Evolutionary conservation across 2,329 filamentous ascomycete species (phyloP).

Genomic region (Fusarium proliferatum): DNA sequence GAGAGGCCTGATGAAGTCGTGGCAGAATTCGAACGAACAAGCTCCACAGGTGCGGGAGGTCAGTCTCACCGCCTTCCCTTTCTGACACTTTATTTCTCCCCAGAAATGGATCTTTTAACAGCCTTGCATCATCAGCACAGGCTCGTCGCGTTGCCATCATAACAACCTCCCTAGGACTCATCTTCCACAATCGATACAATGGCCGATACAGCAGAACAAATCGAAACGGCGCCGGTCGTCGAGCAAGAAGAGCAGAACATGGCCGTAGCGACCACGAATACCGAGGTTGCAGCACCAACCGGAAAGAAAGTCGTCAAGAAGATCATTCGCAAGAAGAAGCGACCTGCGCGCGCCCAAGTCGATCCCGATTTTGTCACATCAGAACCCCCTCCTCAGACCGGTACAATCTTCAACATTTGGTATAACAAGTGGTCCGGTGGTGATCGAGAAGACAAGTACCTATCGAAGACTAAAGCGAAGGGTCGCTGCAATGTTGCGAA

Average conservation of each 20-base stretch:
- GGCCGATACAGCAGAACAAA: constrained; percentile 48
- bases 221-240: constrained; percentile 40
- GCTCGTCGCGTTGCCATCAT: constrained; percentile 40
- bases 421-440: constrained; percentile 99
- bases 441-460: constrained; percentile 91
- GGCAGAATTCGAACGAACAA: constrained; percentile 39
- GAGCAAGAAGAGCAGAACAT: constrained; percentile 46
- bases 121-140: constrained; percentile 43
- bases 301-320: constrained; percentile 79
- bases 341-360: constrained; percentile 90
- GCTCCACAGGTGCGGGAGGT: constrained; percentile 34
- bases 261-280: constrained; percentile 53
- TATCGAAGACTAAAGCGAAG: constrained; percentile 83
- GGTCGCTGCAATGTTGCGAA: constrained; percentile 87
- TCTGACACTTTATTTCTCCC: constrained; percentile 20
- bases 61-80: constrained; percentile 46
- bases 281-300: constrained; percentile 59
- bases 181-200: constrained; percentile 35
- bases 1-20: constrained; percentile 43
- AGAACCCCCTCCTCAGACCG: constrained; percentile 90
- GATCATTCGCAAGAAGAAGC: constrained; percentile 89
- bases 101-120: constrained; percentile 40
- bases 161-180: constrained; percentile 21
- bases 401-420: constrained; percentile 95
- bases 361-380: constrained; percentile 85